Percentiles rank a stretch among this genome's conserved stretches.
Conservation (phyloP, 768 basidiomycete species). For the Tylopilus plumbeoviolaceoides region DNA sequence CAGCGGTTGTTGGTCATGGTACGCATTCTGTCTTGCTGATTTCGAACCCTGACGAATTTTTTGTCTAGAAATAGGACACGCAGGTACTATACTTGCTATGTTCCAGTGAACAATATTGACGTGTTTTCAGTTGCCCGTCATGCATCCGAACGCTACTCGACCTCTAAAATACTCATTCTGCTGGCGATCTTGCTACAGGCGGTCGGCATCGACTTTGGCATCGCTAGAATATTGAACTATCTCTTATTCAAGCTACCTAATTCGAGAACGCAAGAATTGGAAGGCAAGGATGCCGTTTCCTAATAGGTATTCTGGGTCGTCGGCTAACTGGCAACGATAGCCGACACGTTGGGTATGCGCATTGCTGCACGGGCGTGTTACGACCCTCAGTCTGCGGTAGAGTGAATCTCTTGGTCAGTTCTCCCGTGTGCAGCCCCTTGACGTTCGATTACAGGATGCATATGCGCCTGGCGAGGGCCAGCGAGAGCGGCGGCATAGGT, state of each 20-base stretch:
- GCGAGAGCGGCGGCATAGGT: slow-evolving; percentile 35
- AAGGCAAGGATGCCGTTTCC: slow-evolving; percentile 45
- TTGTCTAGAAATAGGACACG: slow-evolving; percentile 71
- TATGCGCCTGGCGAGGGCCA: slow-evolving; percentile 55
- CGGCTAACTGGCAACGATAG: slow-evolving; percentile 36
- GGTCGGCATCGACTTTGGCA: slow-evolving; percentile 50
- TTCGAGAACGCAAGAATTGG: slow-evolving; percentile 74
- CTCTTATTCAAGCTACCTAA: slow-evolving; percentile 74
- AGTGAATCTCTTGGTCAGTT: slow-evolving; percentile 36
- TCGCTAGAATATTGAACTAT: slow-evolving; percentile 45
- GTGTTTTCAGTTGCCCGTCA: slow-evolving; percentile 50
- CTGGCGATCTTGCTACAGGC: slow-evolving; percentile 42
- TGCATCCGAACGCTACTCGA: slow-evolving; percentile 46
- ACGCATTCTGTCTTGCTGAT: not conserved
- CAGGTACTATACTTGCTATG: slow-evolving; percentile 39
- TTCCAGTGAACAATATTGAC: not conserved
- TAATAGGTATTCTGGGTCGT: not conserved
- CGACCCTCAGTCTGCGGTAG: slow-evolving; percentile 71
- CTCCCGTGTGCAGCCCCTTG: not conserved
- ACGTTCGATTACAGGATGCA: slow-evolving; percentile 55
- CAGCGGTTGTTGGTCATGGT: slow-evolving; percentile 86
- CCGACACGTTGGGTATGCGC: slow-evolving; percentile 80
- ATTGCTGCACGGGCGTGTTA: slow-evolving; percentile 85
- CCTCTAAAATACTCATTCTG: slow-evolving; percentile 37
- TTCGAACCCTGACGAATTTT: not conserved